Evolutionary conservation across 805 yeast genomes (phyloP).

Genomic region (Kodamaea sagamina): DNA sequence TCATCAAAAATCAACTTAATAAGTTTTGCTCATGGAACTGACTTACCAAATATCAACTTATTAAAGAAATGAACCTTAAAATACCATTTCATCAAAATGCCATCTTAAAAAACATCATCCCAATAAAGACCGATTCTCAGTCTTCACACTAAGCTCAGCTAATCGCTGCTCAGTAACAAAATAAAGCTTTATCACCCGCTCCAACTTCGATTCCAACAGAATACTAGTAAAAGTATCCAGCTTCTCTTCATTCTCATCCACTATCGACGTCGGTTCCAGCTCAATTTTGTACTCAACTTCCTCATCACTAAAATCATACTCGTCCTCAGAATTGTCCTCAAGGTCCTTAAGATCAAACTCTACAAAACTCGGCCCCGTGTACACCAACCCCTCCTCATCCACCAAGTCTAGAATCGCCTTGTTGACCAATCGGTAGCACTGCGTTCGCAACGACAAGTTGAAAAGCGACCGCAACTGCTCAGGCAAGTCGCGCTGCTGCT

Average conservation of each 20-base stretch:
- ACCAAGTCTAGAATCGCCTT: conserved; percentile 53
- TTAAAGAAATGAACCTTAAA: too few species aligned
- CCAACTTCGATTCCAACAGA: conserved; percentile 44
- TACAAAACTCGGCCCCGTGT: conserved; percentile 22
- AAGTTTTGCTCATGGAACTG: too few species aligned
- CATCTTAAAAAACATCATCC: conserved; percentile 19
- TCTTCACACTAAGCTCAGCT: conserved; percentile 32
- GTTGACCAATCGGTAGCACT: conserved; percentile 72
- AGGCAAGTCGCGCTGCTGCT: conserved; percentile 50
- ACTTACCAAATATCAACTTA: too few species aligned
- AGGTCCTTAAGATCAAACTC: conserved; percentile 19
- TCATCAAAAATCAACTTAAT: too few species aligned
- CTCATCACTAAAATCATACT: conserved; percentile 7
- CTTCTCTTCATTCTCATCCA: conserved; percentile 9
- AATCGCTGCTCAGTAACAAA: conserved; percentile 61
- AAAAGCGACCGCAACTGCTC: conserved; percentile 55
- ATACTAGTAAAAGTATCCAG: conserved; percentile 14
- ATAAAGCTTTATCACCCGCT: conserved; percentile 61
- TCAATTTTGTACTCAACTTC: conserved; percentile 5
- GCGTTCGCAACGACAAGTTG: conserved; percentile 59
- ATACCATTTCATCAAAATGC: too few species aligned
- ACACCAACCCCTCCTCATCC: conserved; percentile 16
- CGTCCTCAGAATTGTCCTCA: conserved; percentile 10
- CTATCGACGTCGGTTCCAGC: conserved; percentile 11
- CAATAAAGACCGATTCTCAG: conserved; percentile 26